phyloP scores from a whole-genome alignment of 192 early-diverging fungal genomes.

The Coemansia sp. region DNA sequence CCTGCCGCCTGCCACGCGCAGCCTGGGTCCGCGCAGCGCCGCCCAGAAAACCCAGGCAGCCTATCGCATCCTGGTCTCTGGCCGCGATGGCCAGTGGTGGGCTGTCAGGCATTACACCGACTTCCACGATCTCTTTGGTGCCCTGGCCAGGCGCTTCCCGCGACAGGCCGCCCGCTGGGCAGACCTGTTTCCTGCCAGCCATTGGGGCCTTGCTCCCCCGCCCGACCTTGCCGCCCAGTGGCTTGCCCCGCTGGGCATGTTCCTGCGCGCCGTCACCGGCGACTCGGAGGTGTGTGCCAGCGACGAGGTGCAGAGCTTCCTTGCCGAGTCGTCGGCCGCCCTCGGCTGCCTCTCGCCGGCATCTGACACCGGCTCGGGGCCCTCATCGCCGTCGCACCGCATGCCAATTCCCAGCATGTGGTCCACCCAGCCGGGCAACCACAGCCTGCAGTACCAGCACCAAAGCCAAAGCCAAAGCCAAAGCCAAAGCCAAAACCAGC shows the following conservation, averaged over 20 bases:
- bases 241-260: constrained; percentile 42
- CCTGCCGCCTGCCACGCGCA: neutral
- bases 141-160: constrained; percentile 26
- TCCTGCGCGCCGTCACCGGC: constrained; percentile 35
- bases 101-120: constrained; percentile 42
- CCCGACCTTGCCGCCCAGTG: constrained; percentile 38
- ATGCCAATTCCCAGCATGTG: constrained; percentile 28
- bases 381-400: constrained; percentile 4
- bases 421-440: no score
- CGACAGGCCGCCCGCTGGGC: constrained; percentile 18
- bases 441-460: no score
- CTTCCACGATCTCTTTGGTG: constrained; percentile 39
- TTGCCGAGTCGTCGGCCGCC: constrained; percentile 30
- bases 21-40: constrained; percentile 8
- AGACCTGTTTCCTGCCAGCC: constrained; percentile 44
- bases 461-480: no score
- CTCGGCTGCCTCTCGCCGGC: constrained; percentile 7
- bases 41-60: constrained; percentile 27
- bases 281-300: constrained; percentile 36
- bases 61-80: constrained; percentile 49
- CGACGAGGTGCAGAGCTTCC: constrained; percentile 42
- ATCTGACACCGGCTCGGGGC: constrained; percentile 2
- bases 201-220: constrained; percentile 29
- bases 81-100: constrained; percentile 46
- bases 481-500: no score